Evolutionary conservation across 495 filamentous ascomycete species (phyloP).

Genomic region (Podospora anserina): DNA sequence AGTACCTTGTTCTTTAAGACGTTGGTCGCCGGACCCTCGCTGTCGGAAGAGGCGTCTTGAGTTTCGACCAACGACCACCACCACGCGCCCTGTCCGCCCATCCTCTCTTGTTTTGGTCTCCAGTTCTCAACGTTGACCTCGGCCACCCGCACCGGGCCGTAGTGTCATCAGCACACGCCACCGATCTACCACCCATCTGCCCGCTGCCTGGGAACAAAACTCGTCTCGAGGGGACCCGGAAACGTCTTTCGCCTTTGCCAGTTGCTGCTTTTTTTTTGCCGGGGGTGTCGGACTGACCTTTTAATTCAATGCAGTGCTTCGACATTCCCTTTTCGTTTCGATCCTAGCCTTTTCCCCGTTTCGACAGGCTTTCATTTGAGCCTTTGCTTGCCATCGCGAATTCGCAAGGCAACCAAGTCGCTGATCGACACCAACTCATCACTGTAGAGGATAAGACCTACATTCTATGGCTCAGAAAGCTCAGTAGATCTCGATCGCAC

Average conservation of each 20-base stretch:
- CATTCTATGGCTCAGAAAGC: slow-evolving; percentile 44
- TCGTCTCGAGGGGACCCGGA: too few relatives aligned
- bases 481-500: slow-evolving; percentile 39
- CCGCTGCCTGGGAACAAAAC: too few relatives aligned
- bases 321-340: slow-evolving; percentile 28
- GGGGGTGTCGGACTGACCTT: neutral
- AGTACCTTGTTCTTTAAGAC: slow-evolving; percentile 11
- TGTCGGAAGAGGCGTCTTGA: neutral
- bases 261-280: neutral
- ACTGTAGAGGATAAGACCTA: slow-evolving; percentile 8
- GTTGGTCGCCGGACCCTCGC: too few relatives aligned
- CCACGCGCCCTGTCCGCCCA: neutral
- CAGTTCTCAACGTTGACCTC: neutral
- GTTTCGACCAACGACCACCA: slow-evolving; percentile 2
- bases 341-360: slow-evolving; percentile 17
- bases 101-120: slow-evolving; percentile 5
- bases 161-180: neutral
- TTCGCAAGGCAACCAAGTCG: neutral
- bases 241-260: neutral
- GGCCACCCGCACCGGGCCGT: neutral
- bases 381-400: slow-evolving; percentile 3
- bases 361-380: neutral
- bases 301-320: slow-evolving; percentile 17
- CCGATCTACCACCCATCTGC: neutral
- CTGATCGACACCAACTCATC: neutral